Evolutionary conservation across 768 basidiomycete species (phyloP).

Genomic region (Cystofilobasidium ferigula): DNA sequence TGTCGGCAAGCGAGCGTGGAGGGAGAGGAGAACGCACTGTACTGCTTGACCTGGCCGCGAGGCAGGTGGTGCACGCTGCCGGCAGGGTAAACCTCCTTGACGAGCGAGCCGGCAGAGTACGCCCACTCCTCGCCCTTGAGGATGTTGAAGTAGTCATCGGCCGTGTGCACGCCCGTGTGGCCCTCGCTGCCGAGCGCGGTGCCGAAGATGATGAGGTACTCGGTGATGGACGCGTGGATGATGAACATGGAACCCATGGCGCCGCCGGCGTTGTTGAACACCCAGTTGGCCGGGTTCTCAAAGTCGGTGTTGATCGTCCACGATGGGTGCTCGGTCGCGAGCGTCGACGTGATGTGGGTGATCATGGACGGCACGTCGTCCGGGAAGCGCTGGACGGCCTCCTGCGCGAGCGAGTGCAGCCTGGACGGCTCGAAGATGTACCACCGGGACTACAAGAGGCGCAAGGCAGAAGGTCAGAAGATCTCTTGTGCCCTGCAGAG

Average conservation of each 20-base stretch:
- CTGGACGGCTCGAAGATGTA: slow-evolving; percentile 68
- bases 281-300: slow-evolving; percentile 58
- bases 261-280: slow-evolving; percentile 93
- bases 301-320: slow-evolving; percentile 39
- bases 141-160: slow-evolving; percentile 97
- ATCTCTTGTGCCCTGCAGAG: too few relatives aligned
- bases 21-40: slow-evolving; percentile 42
- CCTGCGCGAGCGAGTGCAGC: slow-evolving; percentile 61
- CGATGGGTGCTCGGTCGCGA: slow-evolving; percentile 59
- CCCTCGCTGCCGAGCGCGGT: slow-evolving; percentile 96
- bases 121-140: slow-evolving; percentile 91
- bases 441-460: slow-evolving; percentile 58
- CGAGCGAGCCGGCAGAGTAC: slow-evolving; percentile 64
- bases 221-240: slow-evolving; percentile 91
- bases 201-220: slow-evolving; percentile 77
- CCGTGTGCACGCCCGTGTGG: slow-evolving; percentile 83
- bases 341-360: slow-evolving; percentile 66
- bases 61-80: slow-evolving; percentile 77
- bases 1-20: neutral
- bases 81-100: slow-evolving; percentile 69
- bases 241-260: slow-evolving; percentile 95
- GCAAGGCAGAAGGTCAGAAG: too few relatives aligned
- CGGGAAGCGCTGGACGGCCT: slow-evolving; percentile 57
- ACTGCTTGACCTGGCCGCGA: slow-evolving; percentile 81
- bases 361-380: slow-evolving; percentile 63